Evolutionary conservation across 116 monocot genomes (phyloP).

Genomic region (Dioscorea cayenensis): DNA sequence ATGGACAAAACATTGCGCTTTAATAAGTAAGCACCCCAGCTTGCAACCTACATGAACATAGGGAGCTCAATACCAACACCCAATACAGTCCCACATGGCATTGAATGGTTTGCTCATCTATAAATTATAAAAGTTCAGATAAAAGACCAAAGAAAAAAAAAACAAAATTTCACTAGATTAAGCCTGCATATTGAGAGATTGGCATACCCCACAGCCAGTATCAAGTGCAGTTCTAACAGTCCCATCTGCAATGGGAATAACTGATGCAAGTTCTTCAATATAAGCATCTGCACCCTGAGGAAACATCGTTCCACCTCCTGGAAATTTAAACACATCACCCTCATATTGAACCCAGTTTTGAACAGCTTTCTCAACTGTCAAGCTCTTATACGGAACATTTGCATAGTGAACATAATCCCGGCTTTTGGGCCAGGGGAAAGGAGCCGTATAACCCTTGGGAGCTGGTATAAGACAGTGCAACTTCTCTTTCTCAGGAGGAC

Average conservation of each 20-base stretch:
- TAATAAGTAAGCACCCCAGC: conserved; percentile 59
- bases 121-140: neutral
- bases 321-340: conserved; percentile 62
- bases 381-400: conserved; percentile 60
- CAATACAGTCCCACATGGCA: too few species aligned
- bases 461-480: conserved; percentile 61
- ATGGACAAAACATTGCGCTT: conserved; percentile 51
- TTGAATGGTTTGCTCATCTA: too few species aligned
- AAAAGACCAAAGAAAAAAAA: neutral
- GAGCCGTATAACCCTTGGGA: conserved; percentile 53
- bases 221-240: conserved; percentile 67
- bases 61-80: too few species aligned
- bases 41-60: conserved; percentile 43
- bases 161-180: neutral
- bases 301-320: conserved; percentile 73
- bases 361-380: conserved; percentile 63
- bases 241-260: conserved; percentile 47
- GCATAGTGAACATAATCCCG: conserved; percentile 64
- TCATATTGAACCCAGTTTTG: conserved; percentile 73
- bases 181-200: neutral
- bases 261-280: conserved; percentile 41
- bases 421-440: conserved; percentile 72
- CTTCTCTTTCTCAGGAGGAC: conserved; percentile 42
- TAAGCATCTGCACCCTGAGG: conserved; percentile 72
- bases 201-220: conserved; percentile 53